These are phyloP conservation scores for Pseudevernia furfuracea DNA, from an alignment of 495 filamentous ascomycete genomes.

Conservation along the genomic window DNA sequence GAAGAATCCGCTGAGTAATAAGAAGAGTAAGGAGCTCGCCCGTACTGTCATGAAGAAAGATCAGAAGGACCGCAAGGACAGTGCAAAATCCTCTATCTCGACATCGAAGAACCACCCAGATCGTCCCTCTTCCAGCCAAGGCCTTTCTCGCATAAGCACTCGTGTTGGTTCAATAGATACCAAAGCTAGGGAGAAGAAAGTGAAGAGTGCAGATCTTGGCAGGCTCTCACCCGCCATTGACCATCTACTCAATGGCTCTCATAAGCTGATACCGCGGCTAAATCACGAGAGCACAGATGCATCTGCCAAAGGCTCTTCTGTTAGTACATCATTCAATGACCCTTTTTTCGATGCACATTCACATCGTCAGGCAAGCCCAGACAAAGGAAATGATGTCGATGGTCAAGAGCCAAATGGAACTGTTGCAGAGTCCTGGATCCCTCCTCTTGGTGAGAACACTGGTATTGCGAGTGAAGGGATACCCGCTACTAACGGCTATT, in stretches of 20 bases:
- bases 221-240: slow-evolving; percentile 3
- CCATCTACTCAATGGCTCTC: not conserved
- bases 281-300: slow-evolving; percentile 9
- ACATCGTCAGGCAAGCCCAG: not conserved
- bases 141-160: slow-evolving; percentile 8
- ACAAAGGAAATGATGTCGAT: not conserved
- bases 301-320: slow-evolving; percentile 5
- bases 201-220: slow-evolving; percentile 19
- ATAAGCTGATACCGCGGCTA: not conserved
- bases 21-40: slow-evolving; percentile 16
- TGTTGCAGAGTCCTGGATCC: slow-evolving; percentile 19
- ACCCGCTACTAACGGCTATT: not conserved
- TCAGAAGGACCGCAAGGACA: slow-evolving; percentile 14
- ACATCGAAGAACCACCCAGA: too few species aligned
- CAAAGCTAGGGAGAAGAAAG: slow-evolving; percentile 17
- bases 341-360: slow-evolving; percentile 25
- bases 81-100: too few species aligned
- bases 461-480: not conserved
- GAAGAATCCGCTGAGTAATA: slow-evolving; percentile 10
- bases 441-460: slow-evolving; percentile 10
- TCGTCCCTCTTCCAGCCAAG: slow-evolving; percentile 24
- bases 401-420: not conserved
- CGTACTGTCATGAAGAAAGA: not conserved
- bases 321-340: slow-evolving; percentile 12
- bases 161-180: slow-evolving; percentile 11